Conservation (phyloP, 2,329 filamentous ascomycete genomes). For the Exophiala sp. region DNA sequence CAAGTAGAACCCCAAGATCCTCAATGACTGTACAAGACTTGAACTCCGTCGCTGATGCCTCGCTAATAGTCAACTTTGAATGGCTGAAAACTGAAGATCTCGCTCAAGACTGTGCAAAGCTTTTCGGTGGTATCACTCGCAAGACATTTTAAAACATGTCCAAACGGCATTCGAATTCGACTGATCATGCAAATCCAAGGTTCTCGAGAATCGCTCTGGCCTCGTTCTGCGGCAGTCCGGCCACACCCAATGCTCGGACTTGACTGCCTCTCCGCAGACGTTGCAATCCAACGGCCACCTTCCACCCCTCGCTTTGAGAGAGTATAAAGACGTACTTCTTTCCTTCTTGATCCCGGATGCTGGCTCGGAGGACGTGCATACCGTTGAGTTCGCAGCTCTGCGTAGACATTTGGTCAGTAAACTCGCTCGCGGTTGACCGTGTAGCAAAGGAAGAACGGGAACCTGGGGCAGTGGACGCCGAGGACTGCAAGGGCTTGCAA, state of each 20-base stretch:
- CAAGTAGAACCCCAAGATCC: background rate
- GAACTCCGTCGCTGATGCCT: constrained; percentile 25
- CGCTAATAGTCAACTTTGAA: constrained; percentile 17
- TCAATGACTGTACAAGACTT: constrained; percentile 10
- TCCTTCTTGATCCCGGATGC: constrained; percentile 57
- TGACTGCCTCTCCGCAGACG: constrained; percentile 54
- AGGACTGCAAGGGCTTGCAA: constrained; percentile 39
- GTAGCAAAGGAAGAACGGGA: constrained; percentile 34
- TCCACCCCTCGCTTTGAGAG: constrained; percentile 59
- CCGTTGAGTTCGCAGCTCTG: constrained; percentile 42
- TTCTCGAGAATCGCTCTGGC: constrained; percentile 39
- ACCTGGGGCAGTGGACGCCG: constrained; percentile 49
- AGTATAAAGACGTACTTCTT: constrained; percentile 62
- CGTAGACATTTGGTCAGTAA: constrained; percentile 19
- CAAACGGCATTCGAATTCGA: background rate
- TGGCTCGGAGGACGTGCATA: constrained; percentile 57
- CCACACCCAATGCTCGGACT: constrained; percentile 53
- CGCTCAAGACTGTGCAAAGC: constrained; percentile 12
- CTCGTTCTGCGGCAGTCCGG: constrained; percentile 48
- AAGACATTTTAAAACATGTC: constrained; percentile 1
- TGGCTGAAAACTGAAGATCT: constrained; percentile 14
- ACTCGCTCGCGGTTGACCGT: constrained; percentile 1
- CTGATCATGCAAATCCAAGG: constrained; percentile 37
- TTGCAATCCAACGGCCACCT: constrained; percentile 58
- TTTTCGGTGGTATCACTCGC: constrained; percentile 5